phyloP scores from a whole-genome alignment of 148 eudicot genomes.

The Vaccinium darrowii region DNA sequence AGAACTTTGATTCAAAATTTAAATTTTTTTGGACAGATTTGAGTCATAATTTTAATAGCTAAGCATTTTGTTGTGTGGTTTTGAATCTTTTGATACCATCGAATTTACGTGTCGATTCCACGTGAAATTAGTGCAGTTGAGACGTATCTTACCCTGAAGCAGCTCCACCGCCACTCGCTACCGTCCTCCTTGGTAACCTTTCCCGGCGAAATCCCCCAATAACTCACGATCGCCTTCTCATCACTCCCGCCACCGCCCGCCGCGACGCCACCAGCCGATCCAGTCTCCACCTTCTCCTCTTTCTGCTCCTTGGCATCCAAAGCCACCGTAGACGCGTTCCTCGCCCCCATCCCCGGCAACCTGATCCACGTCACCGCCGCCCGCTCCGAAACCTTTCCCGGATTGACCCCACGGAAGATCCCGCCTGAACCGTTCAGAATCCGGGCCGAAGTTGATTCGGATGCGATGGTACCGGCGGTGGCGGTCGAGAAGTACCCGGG shows the following conservation, averaged over 20 bases:
- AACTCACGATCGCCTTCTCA: conserved; percentile 38
- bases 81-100: no score
- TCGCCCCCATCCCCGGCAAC: conserved; percentile 23
- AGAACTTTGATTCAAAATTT: no score
- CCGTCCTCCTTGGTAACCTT: conserved; percentile 70
- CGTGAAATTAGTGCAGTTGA: no score
- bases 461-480: background rate
- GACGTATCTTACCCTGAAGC: no score
- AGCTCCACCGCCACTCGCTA: conserved; percentile 73
- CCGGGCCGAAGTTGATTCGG: conserved; percentile 13
- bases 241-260: conserved; percentile 3
- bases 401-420: conserved; percentile 7
- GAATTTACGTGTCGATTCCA: no score
- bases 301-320: conserved; percentile 23
- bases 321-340: conserved; percentile 36
- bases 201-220: conserved; percentile 54
- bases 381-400: conserved; percentile 23
- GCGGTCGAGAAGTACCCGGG: conserved; percentile 43
- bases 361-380: conserved; percentile 25
- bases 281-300: conserved; percentile 14
- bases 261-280: conserved; percentile 10
- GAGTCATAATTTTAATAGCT: no score
- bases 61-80: no score
- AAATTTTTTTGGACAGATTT: no score
- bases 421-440: background rate